Conservation (phyloP, 352 stramenopile genomes). For the Bremia lactucae region DNA sequence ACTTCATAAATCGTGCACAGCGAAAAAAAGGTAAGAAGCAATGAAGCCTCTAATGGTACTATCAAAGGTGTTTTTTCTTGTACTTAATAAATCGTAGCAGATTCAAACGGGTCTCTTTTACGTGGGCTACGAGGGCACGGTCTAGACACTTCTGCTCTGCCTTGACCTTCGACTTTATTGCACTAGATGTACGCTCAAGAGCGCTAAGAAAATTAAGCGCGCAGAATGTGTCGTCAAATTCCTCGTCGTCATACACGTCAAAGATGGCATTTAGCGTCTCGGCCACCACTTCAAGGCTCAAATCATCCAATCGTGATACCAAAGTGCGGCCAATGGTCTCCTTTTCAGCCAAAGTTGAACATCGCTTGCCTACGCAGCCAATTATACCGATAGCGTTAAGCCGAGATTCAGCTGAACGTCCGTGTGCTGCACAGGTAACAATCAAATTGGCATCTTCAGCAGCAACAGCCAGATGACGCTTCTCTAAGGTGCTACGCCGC, state of each 20-base stretch:
- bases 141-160: slow-evolving; percentile 71
- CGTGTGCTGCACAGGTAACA: slow-evolving; percentile 49
- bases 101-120: slow-evolving; percentile 83
- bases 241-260: slow-evolving; percentile 75
- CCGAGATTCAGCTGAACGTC: slow-evolving; percentile 51
- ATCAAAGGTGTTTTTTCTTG: slow-evolving; percentile 83
- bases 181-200: slow-evolving; percentile 49
- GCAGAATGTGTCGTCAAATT: slow-evolving; percentile 68
- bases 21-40: slow-evolving; percentile 11
- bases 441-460: slow-evolving; percentile 60
- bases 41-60: slow-evolving; percentile 5
- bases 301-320: slow-evolving; percentile 43
- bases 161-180: slow-evolving; percentile 63
- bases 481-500: slow-evolving; percentile 42
- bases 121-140: slow-evolving; percentile 62
- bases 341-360: slow-evolving; percentile 49
- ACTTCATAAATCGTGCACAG: slow-evolving; percentile 39
- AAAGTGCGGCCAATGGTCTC: slow-evolving; percentile 61
- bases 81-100: slow-evolving; percentile 87
- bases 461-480: slow-evolving; percentile 39
- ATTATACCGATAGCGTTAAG: slow-evolving; percentile 73
- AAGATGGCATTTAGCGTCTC: slow-evolving; percentile 82
- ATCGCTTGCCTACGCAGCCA: slow-evolving; percentile 64
- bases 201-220: slow-evolving; percentile 46
- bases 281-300: slow-evolving; percentile 71